phyloP scores from a whole-genome alignment of 441 rosid genomes.

The Erysimum pusillum region DNA sequence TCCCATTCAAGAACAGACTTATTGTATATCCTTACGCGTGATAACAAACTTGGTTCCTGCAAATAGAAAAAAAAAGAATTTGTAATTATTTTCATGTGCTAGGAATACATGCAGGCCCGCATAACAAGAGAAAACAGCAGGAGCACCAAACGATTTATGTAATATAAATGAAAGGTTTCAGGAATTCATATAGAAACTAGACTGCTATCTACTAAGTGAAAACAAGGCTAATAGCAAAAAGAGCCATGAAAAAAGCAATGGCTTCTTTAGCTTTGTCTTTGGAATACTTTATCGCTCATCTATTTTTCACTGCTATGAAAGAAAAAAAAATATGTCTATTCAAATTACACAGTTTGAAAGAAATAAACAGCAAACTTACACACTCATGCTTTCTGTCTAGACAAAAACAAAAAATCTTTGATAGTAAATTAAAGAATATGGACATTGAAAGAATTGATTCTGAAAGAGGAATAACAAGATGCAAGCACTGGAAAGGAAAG shows the following conservation, averaged over 20 bases:
- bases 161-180: not conserved
- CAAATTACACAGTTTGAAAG: not conserved
- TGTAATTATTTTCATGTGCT: not conserved
- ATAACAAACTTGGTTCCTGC: slow-evolving; percentile 87
- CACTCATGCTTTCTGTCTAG: not conserved
- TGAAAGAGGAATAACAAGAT: not conserved
- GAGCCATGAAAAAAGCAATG: not conserved
- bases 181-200: not conserved
- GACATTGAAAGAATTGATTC: not conserved
- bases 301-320: not conserved
- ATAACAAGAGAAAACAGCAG: not conserved
- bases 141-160: not conserved
- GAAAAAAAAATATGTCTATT: not conserved
- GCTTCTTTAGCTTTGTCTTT: not conserved
- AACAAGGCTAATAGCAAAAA: slow-evolving; percentile 1
- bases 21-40: slow-evolving; percentile 79
- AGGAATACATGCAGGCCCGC: not conserved
- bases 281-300: not conserved
- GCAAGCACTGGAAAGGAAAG: not conserved
- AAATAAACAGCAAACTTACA: not conserved
- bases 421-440: not conserved
- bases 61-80: slow-evolving; percentile 32
- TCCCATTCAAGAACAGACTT: slow-evolving; percentile 97
- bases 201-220: not conserved
- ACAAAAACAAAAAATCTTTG: not conserved